Base-by-base conservation (phyloP, 169 alveolate genomes). In the Cryptosporidium andersoni region DNA sequence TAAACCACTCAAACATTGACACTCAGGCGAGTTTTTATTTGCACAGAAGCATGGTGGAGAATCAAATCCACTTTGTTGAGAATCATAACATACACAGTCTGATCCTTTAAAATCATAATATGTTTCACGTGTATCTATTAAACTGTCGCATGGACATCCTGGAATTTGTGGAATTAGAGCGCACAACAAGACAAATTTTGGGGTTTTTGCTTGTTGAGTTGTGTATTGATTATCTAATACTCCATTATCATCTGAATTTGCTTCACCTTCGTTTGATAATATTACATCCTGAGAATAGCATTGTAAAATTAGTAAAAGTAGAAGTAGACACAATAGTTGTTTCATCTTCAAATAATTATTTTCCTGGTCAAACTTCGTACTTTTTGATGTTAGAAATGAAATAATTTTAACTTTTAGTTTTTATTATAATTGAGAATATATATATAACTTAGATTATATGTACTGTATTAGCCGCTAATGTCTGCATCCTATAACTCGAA, bases 101-200 rank as follows among this genome's bases (percentile, higher is more conserved):
- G 85, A 74, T n/a, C 74, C 52, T 39, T 58, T 34, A 42, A 74
- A 74, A 25, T 74, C 85, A 25, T 74, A 74, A 56, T 58, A 74
- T 1, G 85, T 74, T 60, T 66, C 74, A 14, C 85, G 85, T 7
- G 85, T 74, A 34, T 74, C 85, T 58, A 74, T 34, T 14, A 74
- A 43, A 56, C 74, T 66, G 39, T 74, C 85, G 14, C 85, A 74
- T 40, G 85, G 85, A 42, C 85, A 74, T 3, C 85, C 85, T 56
- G 85, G 85, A 39, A 74, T 74, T 74, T 74, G 85, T 37, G 85
- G 85, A 74, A 74, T 74, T 48, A 74, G 60, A 11, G 85, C 85
- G 48, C 85, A 74, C 34, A 74, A 74, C 48, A 74, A 60, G 45
- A 74, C 60, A 51, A 74, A 74, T 45, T 74, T 74, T 53, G 85